Evolutionary conservation across 805 yeast species (phyloP).

Genomic region (Pichia kluyveri): DNA sequence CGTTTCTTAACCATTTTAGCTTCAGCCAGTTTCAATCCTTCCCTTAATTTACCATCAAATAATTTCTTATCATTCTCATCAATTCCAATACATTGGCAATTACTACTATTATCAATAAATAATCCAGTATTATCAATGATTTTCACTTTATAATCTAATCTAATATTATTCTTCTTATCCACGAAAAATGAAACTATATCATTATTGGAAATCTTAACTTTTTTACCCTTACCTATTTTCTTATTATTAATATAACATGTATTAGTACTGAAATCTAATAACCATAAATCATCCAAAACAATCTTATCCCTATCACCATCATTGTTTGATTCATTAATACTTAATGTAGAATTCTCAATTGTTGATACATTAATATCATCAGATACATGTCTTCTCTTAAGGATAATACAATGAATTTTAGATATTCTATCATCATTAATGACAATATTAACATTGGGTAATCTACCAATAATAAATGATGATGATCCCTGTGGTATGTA

Average conservation of each 20-base stretch:
- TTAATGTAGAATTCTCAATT: conserved; percentile 21
- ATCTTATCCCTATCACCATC: no score
- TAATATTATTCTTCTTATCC: conserved; percentile 45
- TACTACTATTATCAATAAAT: conserved; percentile 29
- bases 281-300: conserved; percentile 65
- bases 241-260: conserved; percentile 62
- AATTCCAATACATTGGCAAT: conserved; percentile 1
- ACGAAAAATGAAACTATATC: conserved; percentile 60
- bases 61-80: conserved; percentile 4
- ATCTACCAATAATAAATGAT: conserved; percentile 68
- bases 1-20: not conserved
- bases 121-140: conserved; percentile 58
- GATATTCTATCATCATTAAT: conserved; percentile 73
- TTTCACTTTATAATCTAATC: conserved; percentile 43
- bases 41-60: conserved; percentile 1
- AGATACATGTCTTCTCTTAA: conserved; percentile 54
- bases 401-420: conserved; percentile 68
- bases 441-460: conserved; percentile 48
- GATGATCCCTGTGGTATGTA: conserved; percentile 59
- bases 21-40: conserved; percentile 5
- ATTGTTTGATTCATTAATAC: not conserved
- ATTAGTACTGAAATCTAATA: conserved; percentile 72
- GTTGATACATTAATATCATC: conserved; percentile 3
- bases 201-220: conserved; percentile 51
- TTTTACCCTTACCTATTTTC: conserved; percentile 52